phyloP scores from a whole-genome alignment of 2,329 filamentous ascomycete species.

The Fusarium tjaetaba region DNA sequence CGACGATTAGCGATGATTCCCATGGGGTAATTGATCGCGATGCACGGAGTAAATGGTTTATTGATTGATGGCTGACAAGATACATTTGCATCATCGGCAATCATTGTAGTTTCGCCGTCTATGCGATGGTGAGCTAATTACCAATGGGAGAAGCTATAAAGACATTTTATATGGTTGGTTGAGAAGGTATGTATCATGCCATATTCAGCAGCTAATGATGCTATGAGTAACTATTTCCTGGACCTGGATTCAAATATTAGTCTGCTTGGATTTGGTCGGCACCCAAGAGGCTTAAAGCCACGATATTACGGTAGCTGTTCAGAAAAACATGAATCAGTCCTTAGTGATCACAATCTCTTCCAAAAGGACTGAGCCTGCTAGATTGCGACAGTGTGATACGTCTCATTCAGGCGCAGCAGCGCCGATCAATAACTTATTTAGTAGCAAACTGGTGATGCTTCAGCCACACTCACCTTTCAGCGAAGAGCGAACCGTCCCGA shows the following conservation, averaged over 20 bases:
- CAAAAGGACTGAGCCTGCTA: slow-evolving; percentile 1
- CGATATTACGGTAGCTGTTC: not conserved
- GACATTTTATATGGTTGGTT: not conserved
- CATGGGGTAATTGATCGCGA: not conserved
- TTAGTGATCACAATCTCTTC: not conserved
- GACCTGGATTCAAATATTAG: not conserved
- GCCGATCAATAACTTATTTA: slow-evolving; percentile 16
- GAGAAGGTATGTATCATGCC: not conserved
- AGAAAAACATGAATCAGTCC: not conserved
- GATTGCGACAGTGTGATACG: slow-evolving; percentile 21
- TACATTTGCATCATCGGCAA: slow-evolving; percentile 5
- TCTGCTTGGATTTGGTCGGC: not conserved
- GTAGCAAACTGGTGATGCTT: slow-evolving; percentile 11
- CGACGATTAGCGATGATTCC: slow-evolving; percentile 1
- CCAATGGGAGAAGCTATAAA: not conserved
- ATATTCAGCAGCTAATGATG: not conserved
- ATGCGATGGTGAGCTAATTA: not conserved
- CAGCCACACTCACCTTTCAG: slow-evolving; percentile 18
- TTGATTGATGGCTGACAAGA: not conserved
- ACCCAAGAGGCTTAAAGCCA: not conserved
- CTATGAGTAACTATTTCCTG: not conserved
- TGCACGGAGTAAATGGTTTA: not conserved
- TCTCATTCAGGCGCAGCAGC: slow-evolving; percentile 27
- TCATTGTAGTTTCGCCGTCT: slow-evolving; percentile 10
- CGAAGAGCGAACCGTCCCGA: not conserved